Conservation (phyloP, 768 basidiomycete species). For the Gymnopilus junonius region DNA sequence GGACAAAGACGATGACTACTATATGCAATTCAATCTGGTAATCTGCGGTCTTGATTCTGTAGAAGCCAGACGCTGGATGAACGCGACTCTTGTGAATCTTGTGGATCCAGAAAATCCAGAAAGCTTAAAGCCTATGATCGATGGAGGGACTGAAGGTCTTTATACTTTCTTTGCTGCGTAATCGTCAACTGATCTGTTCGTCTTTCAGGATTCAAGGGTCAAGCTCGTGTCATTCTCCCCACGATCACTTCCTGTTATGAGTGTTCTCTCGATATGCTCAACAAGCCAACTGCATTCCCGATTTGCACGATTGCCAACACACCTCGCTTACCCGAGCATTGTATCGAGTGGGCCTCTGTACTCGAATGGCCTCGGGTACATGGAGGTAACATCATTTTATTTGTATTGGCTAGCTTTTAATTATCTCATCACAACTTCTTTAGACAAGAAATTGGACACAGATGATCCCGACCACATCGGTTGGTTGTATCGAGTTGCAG, state of each 20-base stretch:
- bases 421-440: neutral
- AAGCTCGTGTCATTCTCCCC: conserved; percentile 95
- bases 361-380: conserved; percentile 97
- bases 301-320: conserved; percentile 99
- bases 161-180: neutral
- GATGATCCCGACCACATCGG: conserved; percentile 97
- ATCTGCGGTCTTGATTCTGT: conserved; percentile 98
- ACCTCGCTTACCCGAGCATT: conserved; percentile 96
- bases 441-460: conserved; percentile 95
- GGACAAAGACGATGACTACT: conserved; percentile 94
- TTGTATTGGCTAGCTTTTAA: neutral
- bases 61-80: conserved; percentile 98
- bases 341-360: conserved; percentile 99
- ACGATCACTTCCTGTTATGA: conserved; percentile 97
- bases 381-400: conserved; percentile 60
- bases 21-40: conserved; percentile 95
- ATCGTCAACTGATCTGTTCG: neutral
- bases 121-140: conserved; percentile 94
- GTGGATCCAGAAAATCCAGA: conserved; percentile 94
- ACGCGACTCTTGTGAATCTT: conserved; percentile 93
- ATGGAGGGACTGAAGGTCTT: conserved; percentile 96
- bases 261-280: conserved; percentile 97
- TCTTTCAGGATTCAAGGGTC: conserved; percentile 92
- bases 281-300: conserved; percentile 95
- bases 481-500: conserved; percentile 87